These are phyloP conservation scores for Eustoma russellianum DNA, from an alignment of 257 asterid species.

Conservation along the genomic window DNA sequence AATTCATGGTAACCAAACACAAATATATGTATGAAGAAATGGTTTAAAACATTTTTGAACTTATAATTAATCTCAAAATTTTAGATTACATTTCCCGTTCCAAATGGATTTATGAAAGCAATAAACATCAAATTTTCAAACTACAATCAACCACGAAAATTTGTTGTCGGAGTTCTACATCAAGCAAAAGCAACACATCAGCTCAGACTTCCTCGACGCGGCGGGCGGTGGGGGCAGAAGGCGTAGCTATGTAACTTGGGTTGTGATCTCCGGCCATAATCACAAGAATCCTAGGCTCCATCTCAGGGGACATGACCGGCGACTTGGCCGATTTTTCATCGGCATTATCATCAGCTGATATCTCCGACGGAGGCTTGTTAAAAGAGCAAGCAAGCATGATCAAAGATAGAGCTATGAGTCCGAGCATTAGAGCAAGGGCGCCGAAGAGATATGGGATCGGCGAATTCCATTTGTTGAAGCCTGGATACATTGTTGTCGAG, in stretches of 20 bases:
- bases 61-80: no score
- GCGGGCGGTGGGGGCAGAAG: neutral
- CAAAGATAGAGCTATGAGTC: constrained; percentile 34
- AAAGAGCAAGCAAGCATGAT: constrained; percentile 35
- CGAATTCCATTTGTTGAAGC: constrained; percentile 8
- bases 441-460: constrained; percentile 23
- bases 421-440: constrained; percentile 27
- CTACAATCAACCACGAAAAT: no score
- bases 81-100: no score
- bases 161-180: no score
- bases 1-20: no score
- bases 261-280: constrained; percentile 15
- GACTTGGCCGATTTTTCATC: constrained; percentile 10
- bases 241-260: constrained; percentile 11
- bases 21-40: no score
- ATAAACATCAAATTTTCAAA: no score
- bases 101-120: no score
- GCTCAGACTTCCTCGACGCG: constrained; percentile 3
- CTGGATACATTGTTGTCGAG: neutral
- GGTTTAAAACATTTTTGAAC: no score
- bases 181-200: neutral
- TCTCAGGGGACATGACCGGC: no score
- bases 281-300: constrained; percentile 13
- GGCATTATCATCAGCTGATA: neutral
- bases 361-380: constrained; percentile 6